Evolutionary conservation across 2,329 filamentous ascomycete genomes (phyloP).

Genomic region (Colletotrichum abscissum): DNA sequence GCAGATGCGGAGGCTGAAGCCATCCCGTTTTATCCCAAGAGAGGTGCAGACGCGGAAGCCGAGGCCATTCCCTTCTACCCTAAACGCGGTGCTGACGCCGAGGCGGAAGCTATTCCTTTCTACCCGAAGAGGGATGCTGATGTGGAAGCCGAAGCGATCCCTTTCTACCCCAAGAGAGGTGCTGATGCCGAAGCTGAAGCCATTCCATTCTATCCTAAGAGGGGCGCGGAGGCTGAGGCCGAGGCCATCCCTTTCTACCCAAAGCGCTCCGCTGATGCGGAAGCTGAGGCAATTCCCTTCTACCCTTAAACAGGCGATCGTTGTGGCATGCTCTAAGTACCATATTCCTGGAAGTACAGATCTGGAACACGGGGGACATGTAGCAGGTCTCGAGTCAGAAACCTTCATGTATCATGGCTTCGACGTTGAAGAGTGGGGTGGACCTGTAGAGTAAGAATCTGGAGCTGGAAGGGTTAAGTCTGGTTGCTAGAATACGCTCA

Average conservation of each 20-base stretch:
- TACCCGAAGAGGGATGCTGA: neutral
- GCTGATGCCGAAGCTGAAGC: neutral
- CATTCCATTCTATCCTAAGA: constrained; percentile 7
- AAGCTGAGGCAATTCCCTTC: constrained; percentile 3
- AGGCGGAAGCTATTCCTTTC: neutral
- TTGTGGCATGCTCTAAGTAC: neutral
- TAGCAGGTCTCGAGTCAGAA: neutral
- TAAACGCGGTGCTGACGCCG: neutral
- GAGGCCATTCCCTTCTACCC: constrained; percentile 2
- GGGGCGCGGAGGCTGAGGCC: neutral
- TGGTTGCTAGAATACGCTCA: neutral
- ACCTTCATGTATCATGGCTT: neutral
- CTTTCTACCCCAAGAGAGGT: neutral
- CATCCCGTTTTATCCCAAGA: neutral
- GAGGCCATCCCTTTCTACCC: constrained; percentile 2
- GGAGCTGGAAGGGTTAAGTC: neutral
- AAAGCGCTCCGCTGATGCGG: neutral
- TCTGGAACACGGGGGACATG: neutral
- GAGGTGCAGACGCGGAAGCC: neutral
- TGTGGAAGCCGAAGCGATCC: neutral
- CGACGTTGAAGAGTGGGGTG: neutral
- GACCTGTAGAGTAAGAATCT: neutral
- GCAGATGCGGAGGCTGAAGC: neutral
- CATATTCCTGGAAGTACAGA: neutral
- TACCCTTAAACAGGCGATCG: neutral